These are phyloP conservation scores for Neolentinus lepideus DNA, from an alignment of 1,284 basidiomycete genomes.

Conservation along the genomic window DNA sequence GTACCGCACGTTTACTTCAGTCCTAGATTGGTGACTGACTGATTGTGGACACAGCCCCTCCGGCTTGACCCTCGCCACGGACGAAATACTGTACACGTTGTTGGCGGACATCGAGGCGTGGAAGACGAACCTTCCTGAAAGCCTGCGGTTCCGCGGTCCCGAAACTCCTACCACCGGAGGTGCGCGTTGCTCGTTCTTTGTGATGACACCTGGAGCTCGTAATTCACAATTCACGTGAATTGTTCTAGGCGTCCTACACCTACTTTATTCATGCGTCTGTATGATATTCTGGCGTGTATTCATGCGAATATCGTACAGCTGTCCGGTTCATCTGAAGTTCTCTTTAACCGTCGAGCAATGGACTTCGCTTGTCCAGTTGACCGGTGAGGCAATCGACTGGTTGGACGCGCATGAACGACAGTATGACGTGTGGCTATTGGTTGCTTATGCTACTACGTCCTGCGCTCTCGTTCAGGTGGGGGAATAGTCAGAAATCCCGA, in stretches of 20 bases:
- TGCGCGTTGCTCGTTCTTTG: conserved; percentile 22
- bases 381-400: conserved; percentile 85
- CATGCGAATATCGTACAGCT: conserved; percentile 88
- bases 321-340: conserved; percentile 81
- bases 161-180: conserved; percentile 60
- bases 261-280: conserved; percentile 81
- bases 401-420: conserved; percentile 72
- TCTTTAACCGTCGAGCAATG: conserved; percentile 76
- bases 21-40: neutral
- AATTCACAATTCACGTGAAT: conserved; percentile 1
- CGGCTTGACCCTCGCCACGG: conserved; percentile 76
- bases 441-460: conserved; percentile 84
- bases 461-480: conserved; percentile 86
- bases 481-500: conserved; percentile 7
- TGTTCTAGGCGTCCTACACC: conserved; percentile 67
- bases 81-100: conserved; percentile 66
- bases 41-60: conserved; percentile 52
- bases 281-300: conserved; percentile 94
- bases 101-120: conserved; percentile 74
- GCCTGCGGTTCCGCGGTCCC: conserved; percentile 66
- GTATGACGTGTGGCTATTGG: conserved; percentile 84
- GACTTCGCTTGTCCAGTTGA: conserved; percentile 65
- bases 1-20: neutral
- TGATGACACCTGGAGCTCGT: neutral
- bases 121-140: conserved; percentile 68